Evolutionary conservation across 805 yeast genomes (phyloP).

Genomic region (Dipodascopsis uninucleata): DNA sequence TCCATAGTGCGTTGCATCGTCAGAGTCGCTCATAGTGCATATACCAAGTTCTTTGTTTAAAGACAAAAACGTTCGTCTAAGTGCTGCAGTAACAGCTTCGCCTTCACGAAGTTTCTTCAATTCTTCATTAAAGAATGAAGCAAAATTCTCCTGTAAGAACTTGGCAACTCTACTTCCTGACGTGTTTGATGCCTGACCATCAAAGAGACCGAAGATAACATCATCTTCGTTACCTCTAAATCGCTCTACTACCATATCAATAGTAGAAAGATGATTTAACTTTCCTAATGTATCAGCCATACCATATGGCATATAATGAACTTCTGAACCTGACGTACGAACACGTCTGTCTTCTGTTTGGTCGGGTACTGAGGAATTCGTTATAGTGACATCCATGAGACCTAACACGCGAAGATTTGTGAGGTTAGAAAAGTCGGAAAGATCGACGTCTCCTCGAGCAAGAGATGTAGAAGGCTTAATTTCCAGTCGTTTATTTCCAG

Average conservation of each 20-base stretch:
- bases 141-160: constrained; percentile 68
- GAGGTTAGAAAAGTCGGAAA: constrained; percentile 68
- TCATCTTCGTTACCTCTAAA: constrained; percentile 85
- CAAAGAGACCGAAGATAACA: constrained; percentile 74
- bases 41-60: constrained; percentile 79
- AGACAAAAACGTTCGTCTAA: constrained; percentile 74
- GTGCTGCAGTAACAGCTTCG: constrained; percentile 64
- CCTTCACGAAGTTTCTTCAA: constrained; percentile 47
- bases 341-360: constrained; percentile 78
- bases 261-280: constrained; percentile 57
- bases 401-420: constrained; percentile 73
- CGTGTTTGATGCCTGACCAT: constrained; percentile 58
- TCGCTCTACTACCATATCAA: constrained; percentile 83
- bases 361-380: constrained; percentile 85
- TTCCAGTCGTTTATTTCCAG: constrained; percentile 89
- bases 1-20: constrained; percentile 27
- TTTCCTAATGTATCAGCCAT: constrained; percentile 83
- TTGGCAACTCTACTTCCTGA: constrained; percentile 51
- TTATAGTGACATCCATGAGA: constrained; percentile 90
- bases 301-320: constrained; percentile 78
- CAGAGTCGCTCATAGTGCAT: constrained; percentile 20
- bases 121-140: constrained; percentile 64
- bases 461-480: constrained; percentile 61
- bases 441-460: constrained; percentile 38
- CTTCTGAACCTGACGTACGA: constrained; percentile 80